Base-by-base conservation (phyloP, 2,329 filamentous ascomycete genomes). In the Berkeleyomyces rouxiae region DNA sequence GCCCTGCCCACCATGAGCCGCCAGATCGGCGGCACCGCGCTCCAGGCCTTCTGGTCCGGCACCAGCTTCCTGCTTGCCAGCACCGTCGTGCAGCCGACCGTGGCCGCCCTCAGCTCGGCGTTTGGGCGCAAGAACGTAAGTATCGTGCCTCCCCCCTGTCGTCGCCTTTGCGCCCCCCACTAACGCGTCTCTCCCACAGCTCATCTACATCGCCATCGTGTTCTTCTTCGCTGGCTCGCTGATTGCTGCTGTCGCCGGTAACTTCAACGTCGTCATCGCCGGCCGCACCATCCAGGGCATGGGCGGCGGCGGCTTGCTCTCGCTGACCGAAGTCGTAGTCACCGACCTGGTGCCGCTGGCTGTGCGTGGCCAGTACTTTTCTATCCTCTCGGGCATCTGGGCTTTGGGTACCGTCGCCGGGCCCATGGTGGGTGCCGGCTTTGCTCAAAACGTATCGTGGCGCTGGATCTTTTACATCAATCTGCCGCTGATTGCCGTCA, bases 21-120 rank as follows among this genome's bases (percentile, higher is more conserved):
- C 23, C 76, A 78, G 46, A 73, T 84, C 3, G 66, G 75, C 46
- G 80, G 80, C 33, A 77, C 77, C 0, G 79, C 79, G 2, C 78
- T 83, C 40, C 76, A 87, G 71, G 82, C 83, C 0, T 88, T 88
- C 68, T 88, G 85, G 86, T 79, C 83, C 10, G 85, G 85, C 1
- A 88, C 85, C 3, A 82, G 82, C 13, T 89, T 86, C 66, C 74
- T 89, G 3, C 77, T 89, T 4, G 81, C 83, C 2, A 82, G 80
- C 63, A 83, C 85, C 0, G 79, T 84, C 39, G 76, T 82, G 49
- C 79, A 84, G 67, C 82, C 81, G 3, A 70, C 72, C 4, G 67
- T 75, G n/a, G 70, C 72, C 5, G 71, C 72, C 2, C 62, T 75
- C 7, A 73, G 72, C 40, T 69, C 69, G 59, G 72, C 73, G 6